Percentiles rank a stretch among this genome's conserved stretches.
phyloP scores from a whole-genome alignment of 2,329 filamentous ascomycete species.

The Kalmusia sp. region DNA sequence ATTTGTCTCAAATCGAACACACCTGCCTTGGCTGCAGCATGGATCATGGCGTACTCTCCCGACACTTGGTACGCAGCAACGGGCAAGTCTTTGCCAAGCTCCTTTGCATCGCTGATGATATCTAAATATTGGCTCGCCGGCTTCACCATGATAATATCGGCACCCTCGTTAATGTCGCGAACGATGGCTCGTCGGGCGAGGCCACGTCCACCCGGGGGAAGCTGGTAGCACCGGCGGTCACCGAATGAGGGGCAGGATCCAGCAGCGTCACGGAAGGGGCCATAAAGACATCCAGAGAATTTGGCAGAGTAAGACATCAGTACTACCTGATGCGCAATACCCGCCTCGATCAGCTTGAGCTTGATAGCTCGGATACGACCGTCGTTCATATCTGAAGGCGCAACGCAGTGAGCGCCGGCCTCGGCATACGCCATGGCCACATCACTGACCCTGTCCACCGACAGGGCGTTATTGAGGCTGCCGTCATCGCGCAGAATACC shows the following conservation, averaged over 20 bases:
- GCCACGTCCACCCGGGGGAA: slow-evolving; percentile 89
- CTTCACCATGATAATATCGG: slow-evolving; percentile 99
- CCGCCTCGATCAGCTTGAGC: slow-evolving; percentile 93
- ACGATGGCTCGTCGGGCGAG: slow-evolving; percentile 89
- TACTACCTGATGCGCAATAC: slow-evolving; percentile 87
- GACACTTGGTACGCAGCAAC: slow-evolving; percentile 97
- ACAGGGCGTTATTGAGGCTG: slow-evolving; percentile 89
- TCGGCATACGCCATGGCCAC: slow-evolving; percentile 98
- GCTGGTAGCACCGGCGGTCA: slow-evolving; percentile 95
- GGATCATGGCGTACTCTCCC: slow-evolving; percentile 97
- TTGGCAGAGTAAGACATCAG: slow-evolving; percentile 99
- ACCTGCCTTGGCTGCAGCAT: slow-evolving; percentile 91
- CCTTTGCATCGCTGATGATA: slow-evolving; percentile 97
- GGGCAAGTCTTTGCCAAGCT: slow-evolving; percentile 88
- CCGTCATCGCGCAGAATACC: slow-evolving; percentile 94
- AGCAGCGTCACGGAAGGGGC: slow-evolving; percentile 95
- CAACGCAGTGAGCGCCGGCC: slow-evolving; percentile 94
- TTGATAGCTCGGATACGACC: slow-evolving; percentile 97
- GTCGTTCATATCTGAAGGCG: slow-evolving; percentile 98
- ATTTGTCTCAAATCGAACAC: slow-evolving; percentile 95
- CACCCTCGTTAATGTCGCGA: slow-evolving; percentile 90
- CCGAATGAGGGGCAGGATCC: slow-evolving; percentile 91
- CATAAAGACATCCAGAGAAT: slow-evolving; percentile 95
- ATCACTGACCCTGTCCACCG: slow-evolving; percentile 92
- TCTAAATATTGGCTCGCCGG: slow-evolving; percentile 94